Conservation (phyloP, 176 grass and related monocot species). For the Juncus inflexus region DNA sequence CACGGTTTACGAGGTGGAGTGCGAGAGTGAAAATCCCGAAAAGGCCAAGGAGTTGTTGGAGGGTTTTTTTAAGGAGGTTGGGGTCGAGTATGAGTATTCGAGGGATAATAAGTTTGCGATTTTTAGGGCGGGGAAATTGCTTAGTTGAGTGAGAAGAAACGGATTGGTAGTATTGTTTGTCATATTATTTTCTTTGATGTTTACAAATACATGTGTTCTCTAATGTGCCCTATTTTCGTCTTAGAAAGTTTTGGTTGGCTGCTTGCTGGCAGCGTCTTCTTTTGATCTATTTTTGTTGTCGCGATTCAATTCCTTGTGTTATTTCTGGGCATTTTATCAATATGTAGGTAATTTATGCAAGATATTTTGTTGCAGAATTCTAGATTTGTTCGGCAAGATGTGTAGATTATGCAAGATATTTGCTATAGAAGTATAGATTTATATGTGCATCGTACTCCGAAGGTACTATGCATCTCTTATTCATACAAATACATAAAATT, state of each 20-base stretch:
- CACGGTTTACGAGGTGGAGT: constrained; percentile 72
- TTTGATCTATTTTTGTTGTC: too few relatives aligned
- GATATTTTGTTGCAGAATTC: too few relatives aligned
- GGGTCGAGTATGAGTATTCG: constrained; percentile 55
- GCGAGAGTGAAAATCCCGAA: constrained; percentile 66
- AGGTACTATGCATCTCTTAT: too few relatives aligned
- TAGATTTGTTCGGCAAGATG: too few relatives aligned
- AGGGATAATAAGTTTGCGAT: constrained; percentile 64
- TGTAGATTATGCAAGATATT: too few relatives aligned
- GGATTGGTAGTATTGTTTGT: too few relatives aligned
- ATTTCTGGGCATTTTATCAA: too few relatives aligned
- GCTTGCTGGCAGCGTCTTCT: too few relatives aligned
- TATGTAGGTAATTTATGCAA: too few relatives aligned
- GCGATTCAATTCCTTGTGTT: too few relatives aligned
- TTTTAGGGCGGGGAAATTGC: constrained; percentile 74
- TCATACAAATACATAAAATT: background rate
- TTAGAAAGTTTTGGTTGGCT: background rate
- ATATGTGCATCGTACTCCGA: background rate
- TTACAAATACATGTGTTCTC: background rate
- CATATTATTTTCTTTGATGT: background rate
- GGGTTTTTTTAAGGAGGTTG: constrained; percentile 47
- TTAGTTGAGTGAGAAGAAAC: constrained; percentile 28
- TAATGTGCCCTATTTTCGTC: background rate
- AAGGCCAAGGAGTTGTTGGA: constrained; percentile 52
- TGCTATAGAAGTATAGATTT: background rate